A percentile compares a stretch with the other conserved stretches of the same genome.
These are phyloP conservation scores for Solanum acaule DNA, from an alignment of 257 asterid genomes.

Conservation along the genomic window DNA sequence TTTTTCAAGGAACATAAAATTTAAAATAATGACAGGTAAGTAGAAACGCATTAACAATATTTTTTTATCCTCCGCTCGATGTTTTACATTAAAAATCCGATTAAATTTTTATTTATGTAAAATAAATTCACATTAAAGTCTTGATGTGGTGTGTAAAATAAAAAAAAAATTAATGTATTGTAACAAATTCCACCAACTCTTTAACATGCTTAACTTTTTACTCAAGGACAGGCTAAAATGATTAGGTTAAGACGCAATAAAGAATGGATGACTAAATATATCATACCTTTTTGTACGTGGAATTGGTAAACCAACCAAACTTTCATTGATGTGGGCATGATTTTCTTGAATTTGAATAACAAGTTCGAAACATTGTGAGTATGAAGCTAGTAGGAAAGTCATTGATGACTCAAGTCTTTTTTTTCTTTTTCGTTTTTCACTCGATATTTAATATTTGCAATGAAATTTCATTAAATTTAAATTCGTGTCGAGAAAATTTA, in stretches of 20 bases:
- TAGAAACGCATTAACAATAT: no score
- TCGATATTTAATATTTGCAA: no score
- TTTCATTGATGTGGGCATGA: neutral
- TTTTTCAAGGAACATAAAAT: no score
- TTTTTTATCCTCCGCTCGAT: neutral
- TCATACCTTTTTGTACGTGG: neutral
- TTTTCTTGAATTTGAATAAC: neutral
- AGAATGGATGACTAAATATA: neutral
- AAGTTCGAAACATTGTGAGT: neutral
- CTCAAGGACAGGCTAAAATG: neutral
- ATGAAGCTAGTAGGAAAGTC: no score
- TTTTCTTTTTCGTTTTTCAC: no score
- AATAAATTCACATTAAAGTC: neutral
- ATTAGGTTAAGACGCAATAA: neutral
- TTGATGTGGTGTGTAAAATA: neutral
- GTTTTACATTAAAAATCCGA: neutral
- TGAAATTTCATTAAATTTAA: no score
- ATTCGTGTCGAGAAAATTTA: no score
- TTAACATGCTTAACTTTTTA: neutral
- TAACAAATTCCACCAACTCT: neutral
- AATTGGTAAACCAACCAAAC: neutral
- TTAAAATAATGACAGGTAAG: no score
- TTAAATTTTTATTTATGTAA: neutral
- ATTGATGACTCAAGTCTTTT: neutral
- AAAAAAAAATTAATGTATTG: neutral